Base-by-base conservation (phyloP, 1,139 yeast genomes). In the Suhomyces bokatorum region DNA sequence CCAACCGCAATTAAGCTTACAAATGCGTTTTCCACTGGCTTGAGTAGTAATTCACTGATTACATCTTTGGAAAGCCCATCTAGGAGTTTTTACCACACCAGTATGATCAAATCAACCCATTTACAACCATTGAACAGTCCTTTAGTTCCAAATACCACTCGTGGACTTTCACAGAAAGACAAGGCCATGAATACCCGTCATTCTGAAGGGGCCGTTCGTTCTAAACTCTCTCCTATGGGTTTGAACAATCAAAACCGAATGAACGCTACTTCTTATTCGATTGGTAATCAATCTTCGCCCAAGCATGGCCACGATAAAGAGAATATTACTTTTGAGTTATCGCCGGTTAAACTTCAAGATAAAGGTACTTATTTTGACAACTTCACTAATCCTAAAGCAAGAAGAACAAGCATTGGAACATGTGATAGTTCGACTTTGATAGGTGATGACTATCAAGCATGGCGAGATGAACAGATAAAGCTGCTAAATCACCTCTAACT, bases 381-480 rank as follows among this genome's bases (percentile, higher is more conserved):
- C 53, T 20, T 51, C 50, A 3, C 57, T 54, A 32, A 46, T 51
- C 24, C 43, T 24, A 24, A 20, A 3, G 20, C 13, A 6, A 42
- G 50, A 34, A 52, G 59, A 37, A 41, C 54, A 13, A 65, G 68
- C 45, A 46, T 57, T 9, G 55, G 55, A 14, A 64, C 65, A 28
- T 54, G 64, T 39, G 73, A 72, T 38, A 69, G 69, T 39, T 70
- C 77, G 1, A 68, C 75, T 1, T 59, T 73, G 29, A 58, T 69
- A 17, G 75, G 75, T 6, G 77, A 71, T 35, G 78, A 73, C 36
- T 73, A 72, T 50, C 64, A 66, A 43, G 54, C 54, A 12, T 74
- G 79, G 79, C 58, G 77, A 45, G 65, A 64, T 26, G 76, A 71
- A 46, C 60, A 62, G 47, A 67, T 73, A 31, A 62, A 60, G 44